Evolutionary conservation across 768 basidiomycete genomes (phyloP), one percentile per base, ranked within the genome.

Genomic region (Tulasnella calospora): DNA sequence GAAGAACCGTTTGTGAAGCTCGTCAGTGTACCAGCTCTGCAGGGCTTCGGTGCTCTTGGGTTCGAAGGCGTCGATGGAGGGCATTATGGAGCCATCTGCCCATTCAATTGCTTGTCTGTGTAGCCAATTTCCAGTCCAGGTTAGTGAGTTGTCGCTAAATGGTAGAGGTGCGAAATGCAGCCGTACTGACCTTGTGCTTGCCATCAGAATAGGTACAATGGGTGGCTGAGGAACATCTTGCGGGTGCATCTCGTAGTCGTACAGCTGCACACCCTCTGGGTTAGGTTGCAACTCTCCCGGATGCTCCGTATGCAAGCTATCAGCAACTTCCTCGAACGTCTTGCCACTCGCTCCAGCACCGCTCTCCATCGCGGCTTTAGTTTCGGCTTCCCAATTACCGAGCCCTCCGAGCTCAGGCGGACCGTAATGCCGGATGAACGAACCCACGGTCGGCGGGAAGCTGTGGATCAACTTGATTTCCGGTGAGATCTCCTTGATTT

Each of bases 171-270:
- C 4, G 44, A 12, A n/a, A 51, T 10, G 19, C n/a, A n/a, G 21
- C 1, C 23, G 23, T 21, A 51, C 23, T 51, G n/a, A 51, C 51
- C 23, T 51, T n/a, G 51, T 51, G 23, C 51, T 51, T 23, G 51
- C 70, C 73, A 47, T 47, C 8, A 74, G 21, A 35, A 47, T 38
- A 7, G 44, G 73, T 44, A 51, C 27, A 9, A 74, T 74, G 6
- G 38, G 73, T 19, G 44, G 38, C 55, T 33, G 46, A 17, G 44
- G 44, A 19, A 74, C 23, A 7, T 47, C 73, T 74, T 74, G 73
- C 30, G 73, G 73, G 19, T 38, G 30, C 46, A 74, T 41, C 30
- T 74, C 73, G 44, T 74, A 74, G 73, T 74, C 73, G 73, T 74
- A 74, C n/a, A 74, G 17, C 40, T 74, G 36, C 44, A 51, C 40